These are phyloP conservation scores for Mycena metata DNA, from an alignment of 768 basidiomycete genomes.

Conservation along the genomic window DNA sequence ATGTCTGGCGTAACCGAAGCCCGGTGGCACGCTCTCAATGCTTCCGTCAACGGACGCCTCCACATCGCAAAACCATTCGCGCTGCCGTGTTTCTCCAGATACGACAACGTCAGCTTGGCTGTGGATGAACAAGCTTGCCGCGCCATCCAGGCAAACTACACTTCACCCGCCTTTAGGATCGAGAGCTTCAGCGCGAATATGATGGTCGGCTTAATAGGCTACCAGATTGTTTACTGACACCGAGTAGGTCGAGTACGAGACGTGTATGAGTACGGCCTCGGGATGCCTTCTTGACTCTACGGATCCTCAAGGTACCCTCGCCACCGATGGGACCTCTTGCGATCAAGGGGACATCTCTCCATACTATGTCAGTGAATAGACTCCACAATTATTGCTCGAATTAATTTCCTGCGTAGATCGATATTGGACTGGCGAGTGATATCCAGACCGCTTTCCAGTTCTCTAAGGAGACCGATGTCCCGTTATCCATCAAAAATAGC, in stretches of 20 bases:
- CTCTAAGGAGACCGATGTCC: slow-evolving; percentile 34
- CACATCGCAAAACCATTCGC: slow-evolving; percentile 19
- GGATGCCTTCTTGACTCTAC: slow-evolving; percentile 25
- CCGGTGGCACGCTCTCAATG: slow-evolving; percentile 16
- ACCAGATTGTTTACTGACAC: neutral
- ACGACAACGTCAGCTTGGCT: slow-evolving; percentile 6
- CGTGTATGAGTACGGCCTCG: slow-evolving; percentile 5
- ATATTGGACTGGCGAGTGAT: slow-evolving; percentile 37
- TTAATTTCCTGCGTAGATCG: slow-evolving; percentile 34
- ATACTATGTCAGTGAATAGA: slow-evolving; percentile 20
- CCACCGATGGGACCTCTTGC: slow-evolving; percentile 7
- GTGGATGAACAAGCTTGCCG: slow-evolving; percentile 10
- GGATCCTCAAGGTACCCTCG: neutral
- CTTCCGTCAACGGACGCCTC: slow-evolving; percentile 22
- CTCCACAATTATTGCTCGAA: neutral
- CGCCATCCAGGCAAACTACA: slow-evolving; percentile 22
- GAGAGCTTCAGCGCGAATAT: slow-evolving; percentile 24
- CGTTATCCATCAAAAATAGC: slow-evolving; percentile 45
- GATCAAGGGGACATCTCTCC: slow-evolving; percentile 31
- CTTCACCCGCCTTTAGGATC: slow-evolving; percentile 3
- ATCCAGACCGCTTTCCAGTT: slow-evolving; percentile 41
- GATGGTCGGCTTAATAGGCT: slow-evolving; percentile 14
- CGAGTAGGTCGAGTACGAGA: slow-evolving; percentile 17
- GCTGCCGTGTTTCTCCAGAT: slow-evolving; percentile 22
- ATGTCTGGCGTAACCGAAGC: too few relatives aligned